Evolutionary conservation across 441 rosid species (phyloP), one percentile per base, ranked within the genome.

Genomic region (Brassica balearica): DNA sequence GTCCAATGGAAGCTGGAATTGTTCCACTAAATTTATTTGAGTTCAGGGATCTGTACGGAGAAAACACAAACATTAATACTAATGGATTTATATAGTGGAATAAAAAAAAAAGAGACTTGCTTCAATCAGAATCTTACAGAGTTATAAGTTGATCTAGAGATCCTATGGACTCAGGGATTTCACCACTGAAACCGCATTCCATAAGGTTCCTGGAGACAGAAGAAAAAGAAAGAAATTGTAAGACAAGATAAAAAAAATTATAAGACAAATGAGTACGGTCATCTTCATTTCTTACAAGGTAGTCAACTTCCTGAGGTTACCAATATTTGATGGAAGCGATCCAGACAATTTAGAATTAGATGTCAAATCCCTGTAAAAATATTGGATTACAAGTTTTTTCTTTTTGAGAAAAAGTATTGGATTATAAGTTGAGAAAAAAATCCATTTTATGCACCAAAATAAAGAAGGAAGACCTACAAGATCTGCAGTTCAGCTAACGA

Each of bases 1-100:
- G 85, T 25, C 98, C 98, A 20, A 94, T 83, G 66, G 93, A 85
- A 0, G 88, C 79, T 0, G 98, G 98, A 61, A 96, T 89, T 48
- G 4, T 7, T 51, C 98, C 99, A 41, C 2, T 85, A 76, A 96
- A 91, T 59, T 81, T 20, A 78, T 96, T 96, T 0, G 82, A 84
- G 81, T 90, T 91, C 38, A 94, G 71, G 66, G 97, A 90, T 77
- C 99, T 96, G 87, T 80, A 64, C 15, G 19, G 19, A 56, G 74
- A 38, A 59, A 10, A 53, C 58, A 60, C 17, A 60, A 23, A 73
- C 43, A 59, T 8, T 68, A 12, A 20, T 55, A 71, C 17, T 56
- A 68, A 76, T 19, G 63, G 14, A 6, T 61, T 68, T 41, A 36
- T 23, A 58, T 11, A 56, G 1, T 27, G 5, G 4, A 55, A 48